These are phyloP conservation scores for Talaromyces sp. DNA, from an alignment of 2,329 filamentous ascomycete species.

Conservation along the genomic window DNA sequence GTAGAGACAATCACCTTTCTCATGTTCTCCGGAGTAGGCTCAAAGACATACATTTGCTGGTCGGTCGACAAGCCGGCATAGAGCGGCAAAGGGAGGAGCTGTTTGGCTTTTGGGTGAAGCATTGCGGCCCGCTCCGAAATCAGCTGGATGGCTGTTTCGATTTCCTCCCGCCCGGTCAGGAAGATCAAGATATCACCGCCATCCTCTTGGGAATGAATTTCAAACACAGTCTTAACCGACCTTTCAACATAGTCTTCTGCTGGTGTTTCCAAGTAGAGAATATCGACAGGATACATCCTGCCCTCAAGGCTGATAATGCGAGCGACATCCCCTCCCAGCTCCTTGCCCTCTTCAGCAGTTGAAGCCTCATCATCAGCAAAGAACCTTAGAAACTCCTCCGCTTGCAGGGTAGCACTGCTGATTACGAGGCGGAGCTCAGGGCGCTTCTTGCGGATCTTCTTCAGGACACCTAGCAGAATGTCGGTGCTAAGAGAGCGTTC, in stretches of 20 bases:
- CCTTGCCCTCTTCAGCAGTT: constrained; percentile 26
- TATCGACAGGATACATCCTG: constrained; percentile 81
- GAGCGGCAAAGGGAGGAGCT: constrained; percentile 68
- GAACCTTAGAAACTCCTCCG: constrained; percentile 76
- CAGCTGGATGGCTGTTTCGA: constrained; percentile 73
- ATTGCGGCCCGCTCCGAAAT: constrained; percentile 66
- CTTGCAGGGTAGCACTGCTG: constrained; percentile 89
- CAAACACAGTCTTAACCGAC: constrained; percentile 75
- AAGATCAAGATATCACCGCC: constrained; percentile 89
- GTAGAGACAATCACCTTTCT: constrained; percentile 91
- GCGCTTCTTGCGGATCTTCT: constrained; percentile 78
- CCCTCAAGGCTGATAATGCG: constrained; percentile 81
- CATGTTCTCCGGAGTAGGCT: constrained; percentile 71
- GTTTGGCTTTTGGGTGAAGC: constrained; percentile 54
- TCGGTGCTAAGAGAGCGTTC: constrained; percentile 91
- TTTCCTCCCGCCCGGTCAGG: constrained; percentile 87
- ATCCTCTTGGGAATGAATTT: constrained; percentile 75
- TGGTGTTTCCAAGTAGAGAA: constrained; percentile 71
- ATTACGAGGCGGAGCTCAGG: constrained; percentile 81
- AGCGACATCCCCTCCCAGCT: constrained; percentile 42
- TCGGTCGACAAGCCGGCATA: constrained; percentile 87
- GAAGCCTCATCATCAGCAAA: constrained; percentile 53
- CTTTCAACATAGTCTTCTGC: constrained; percentile 82
- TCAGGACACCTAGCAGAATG: constrained; percentile 79
- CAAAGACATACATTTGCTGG: constrained; percentile 93